Evolutionary conservation across 768 basidiomycete species (phyloP).

Genomic region (Boletus huronensis): DNA sequence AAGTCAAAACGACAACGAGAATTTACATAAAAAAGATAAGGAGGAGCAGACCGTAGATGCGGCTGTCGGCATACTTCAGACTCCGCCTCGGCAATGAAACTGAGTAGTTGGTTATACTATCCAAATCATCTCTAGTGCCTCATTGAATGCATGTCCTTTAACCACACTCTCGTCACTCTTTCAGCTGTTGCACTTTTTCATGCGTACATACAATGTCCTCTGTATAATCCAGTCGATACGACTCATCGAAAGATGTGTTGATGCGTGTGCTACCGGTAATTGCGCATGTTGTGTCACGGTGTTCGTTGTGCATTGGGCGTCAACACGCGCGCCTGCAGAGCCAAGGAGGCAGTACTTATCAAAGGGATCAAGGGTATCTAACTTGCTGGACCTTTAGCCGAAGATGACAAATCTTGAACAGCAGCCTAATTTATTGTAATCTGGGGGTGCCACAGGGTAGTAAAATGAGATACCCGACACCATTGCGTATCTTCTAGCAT

Average conservation of each 20-base stretch:
- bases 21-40: no score
- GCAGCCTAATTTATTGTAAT: not conserved
- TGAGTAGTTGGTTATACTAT: no score
- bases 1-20: no score
- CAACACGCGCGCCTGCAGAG: slow-evolving; percentile 6
- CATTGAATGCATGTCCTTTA: no score
- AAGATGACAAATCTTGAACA: not conserved
- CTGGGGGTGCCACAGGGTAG: not conserved
- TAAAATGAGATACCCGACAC: not conserved
- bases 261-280: no score
- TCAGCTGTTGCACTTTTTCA: not conserved
- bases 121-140: no score
- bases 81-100: no score
- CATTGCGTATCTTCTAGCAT: not conserved
- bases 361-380: no score
- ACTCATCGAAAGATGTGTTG: not conserved
- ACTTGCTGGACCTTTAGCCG: not conserved
- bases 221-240: not conserved
- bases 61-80: no score
- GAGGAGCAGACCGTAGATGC: no score
- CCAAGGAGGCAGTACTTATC: not conserved
- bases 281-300: not conserved
- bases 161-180: no score
- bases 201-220: not conserved
- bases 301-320: not conserved